Evolutionary conservation across 768 basidiomycete species (phyloP).

Genomic region (Strobilomyces confusus): DNA sequence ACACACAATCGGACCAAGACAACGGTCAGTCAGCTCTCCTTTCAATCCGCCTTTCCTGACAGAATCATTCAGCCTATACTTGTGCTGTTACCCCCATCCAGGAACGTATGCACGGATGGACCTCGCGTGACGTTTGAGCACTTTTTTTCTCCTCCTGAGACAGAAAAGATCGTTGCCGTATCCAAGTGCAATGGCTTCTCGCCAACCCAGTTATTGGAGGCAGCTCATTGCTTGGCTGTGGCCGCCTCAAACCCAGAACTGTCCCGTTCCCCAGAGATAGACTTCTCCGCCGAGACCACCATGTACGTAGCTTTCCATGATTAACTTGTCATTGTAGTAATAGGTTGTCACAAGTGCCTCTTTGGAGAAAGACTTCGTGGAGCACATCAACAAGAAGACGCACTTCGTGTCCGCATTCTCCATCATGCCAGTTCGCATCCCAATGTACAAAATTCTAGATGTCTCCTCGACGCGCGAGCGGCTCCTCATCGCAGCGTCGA

Average conservation of each 20-base stretch:
- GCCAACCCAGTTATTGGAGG: constrained; percentile 11
- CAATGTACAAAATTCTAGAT: constrained; percentile 2
- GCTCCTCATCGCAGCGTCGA: not conserved
- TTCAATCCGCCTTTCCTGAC: not conserved
- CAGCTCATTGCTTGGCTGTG: constrained; percentile 12
- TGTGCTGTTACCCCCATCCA: not conserved
- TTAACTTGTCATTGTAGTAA: not conserved
- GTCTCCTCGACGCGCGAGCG: not conserved
- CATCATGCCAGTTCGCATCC: constrained; percentile 1
- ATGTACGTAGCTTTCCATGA: not conserved
- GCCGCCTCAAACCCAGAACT: constrained; percentile 6
- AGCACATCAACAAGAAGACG: not conserved
- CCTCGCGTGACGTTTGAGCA: constrained; percentile 2
- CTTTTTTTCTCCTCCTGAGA: not conserved
- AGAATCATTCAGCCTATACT: not conserved
- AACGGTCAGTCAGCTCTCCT: not conserved
- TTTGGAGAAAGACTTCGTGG: not conserved
- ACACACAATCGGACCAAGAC: not conserved
- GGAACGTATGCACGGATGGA: not conserved
- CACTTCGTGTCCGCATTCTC: constrained; percentile 2
- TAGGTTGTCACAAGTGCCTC: not conserved
- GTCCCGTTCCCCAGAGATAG: not conserved
- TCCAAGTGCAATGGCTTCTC: constrained; percentile 1
- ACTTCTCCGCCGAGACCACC: constrained; percentile 3
- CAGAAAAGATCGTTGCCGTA: constrained; percentile 2